Base-by-base conservation (phyloP, 805 yeast species). In the Metschnikowia drakensbergensis region DNA sequence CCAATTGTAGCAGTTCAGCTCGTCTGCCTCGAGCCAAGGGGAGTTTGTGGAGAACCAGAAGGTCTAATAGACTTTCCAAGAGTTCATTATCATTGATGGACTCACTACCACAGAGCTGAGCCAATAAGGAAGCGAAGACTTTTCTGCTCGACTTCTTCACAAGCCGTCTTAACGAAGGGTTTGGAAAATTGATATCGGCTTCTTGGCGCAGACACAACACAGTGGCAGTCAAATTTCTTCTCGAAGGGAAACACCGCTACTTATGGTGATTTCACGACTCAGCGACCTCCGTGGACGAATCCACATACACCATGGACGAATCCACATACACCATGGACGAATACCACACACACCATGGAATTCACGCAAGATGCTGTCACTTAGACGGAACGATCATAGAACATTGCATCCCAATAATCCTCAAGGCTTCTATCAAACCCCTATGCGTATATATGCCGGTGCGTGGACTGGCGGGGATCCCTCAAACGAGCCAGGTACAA, bases 391-490 rank as follows among this genome's bases (percentile, higher is more conserved):
- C 54, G 6, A 72, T 75, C 1, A 81, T 88, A 81, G 97, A 72
- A 78, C 86, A 1, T 68, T 91, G 46, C 37, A 60, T 8, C 74
- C 80, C 48, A 67, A 71, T 48, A 63, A 62, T 48, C 71, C 83
- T 23, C 76, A 81, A 60, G 96, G 95, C 4, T 91, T 79, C 66
- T 97, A 97, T 37, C 96, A 90, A 69, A 72, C 89, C n/a, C 97
- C 97, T 42, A 88, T 90, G 91, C 42, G 42, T 46, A 37, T 53
- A 29, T 44, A 36, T 47, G 52, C 75, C 26, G 79, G 80, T 5
- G 47, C 71, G n/a, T 75, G 81, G 81, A 76, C 79, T 10, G 80
- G 77, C 17, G 80, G 80, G 30, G 75, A 72, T 46, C 59, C 78
- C 27, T 60, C 52, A 37, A 60, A 60, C 38, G 50, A 50, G 26